Evolutionary conservation across 257 asterid species (phyloP).

Genomic region (Euphrasia confusa): DNA sequence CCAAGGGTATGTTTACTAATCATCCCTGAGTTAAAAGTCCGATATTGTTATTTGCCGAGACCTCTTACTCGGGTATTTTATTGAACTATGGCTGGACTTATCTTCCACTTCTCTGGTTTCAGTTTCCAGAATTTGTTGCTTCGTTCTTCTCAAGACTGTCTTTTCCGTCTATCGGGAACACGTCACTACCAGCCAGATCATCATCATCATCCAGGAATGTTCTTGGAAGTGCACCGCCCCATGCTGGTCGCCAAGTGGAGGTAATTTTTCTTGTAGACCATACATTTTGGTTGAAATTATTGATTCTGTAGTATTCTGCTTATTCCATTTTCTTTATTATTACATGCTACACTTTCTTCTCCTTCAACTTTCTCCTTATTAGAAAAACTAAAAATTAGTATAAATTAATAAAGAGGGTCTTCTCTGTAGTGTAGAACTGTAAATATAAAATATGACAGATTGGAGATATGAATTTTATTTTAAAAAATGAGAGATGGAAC

Average conservation of each 20-base stretch:
- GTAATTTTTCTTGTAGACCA: conserved; percentile 30
- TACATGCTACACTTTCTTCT: not conserved
- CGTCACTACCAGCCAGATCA: conserved; percentile 54
- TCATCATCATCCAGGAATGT: conserved; percentile 42
- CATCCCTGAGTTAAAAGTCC: not conserved
- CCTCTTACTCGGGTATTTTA: not conserved
- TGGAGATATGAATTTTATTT: no score
- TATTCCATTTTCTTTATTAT: not conserved
- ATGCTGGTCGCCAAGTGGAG: conserved; percentile 51
- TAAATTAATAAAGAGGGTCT: no score
- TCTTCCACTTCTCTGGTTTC: conserved; percentile 25
- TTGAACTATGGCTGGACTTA: conserved; percentile 23
- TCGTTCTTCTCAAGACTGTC: conserved; percentile 76
- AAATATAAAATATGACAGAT: not conserved
- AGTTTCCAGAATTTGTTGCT: conserved; percentile 81
- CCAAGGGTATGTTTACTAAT: not conserved
- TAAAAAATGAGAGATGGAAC: no score
- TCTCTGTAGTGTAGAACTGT: not conserved
- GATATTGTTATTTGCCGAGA: not conserved
- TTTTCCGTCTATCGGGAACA: conserved; percentile 57
- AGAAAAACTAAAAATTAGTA: no score
- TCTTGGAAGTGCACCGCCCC: conserved; percentile 53
- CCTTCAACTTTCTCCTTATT: no score
- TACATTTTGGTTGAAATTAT: conserved; percentile 9
- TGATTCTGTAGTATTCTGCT: not conserved